Evolutionary conservation across 2,329 filamentous ascomycete genomes (phyloP), one percentile per base, ranked within the genome.

Genomic region (Conoideocrella luteorostrata): DNA sequence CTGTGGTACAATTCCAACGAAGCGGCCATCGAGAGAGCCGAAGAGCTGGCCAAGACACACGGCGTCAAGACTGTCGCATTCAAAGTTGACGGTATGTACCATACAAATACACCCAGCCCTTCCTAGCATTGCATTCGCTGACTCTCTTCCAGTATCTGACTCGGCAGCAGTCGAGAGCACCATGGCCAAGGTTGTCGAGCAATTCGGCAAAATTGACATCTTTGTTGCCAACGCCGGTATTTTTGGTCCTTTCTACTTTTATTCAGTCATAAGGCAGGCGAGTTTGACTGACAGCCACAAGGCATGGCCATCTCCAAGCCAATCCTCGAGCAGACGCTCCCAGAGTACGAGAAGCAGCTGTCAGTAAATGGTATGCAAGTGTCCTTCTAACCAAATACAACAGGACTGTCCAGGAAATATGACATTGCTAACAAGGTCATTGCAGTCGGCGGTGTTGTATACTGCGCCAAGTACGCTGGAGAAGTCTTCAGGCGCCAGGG

Each of bases 241-340:
- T n/a, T n/a, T n/a, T n/a, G n/a, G n/a, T n/a, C n/a, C n/a, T n/a
- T n/a, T n/a, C n/a, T n/a, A n/a, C n/a, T n/a, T n/a, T n/a, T n/a
- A n/a, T n/a, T n/a, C n/a, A n/a, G n/a, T n/a, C n/a, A n/a, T n/a
- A n/a, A n/a, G n/a, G n/a, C n/a, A n/a, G n/a, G n/a, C n/a, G n/a
- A n/a, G n/a, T n/a, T n/a, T n/a, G n/a, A n/a, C n/a, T n/a, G n/a
- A n/a, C n/a, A n/a, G n/a, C n/a, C n/a, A n/a, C n/a, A 70, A 72
- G 61, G 71, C 15, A 75, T 73, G 59, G 68, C 69, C 4, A 75
- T 73, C 23, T 74, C 70, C 0, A 77, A 79, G 52, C 69, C 73
- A 0, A 70, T 80, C 12, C 57, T 78, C 2, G 75, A 80, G 39
- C 68, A 72, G 49, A 71, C 66, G 0, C 52, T 78, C 0, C 67